Evolutionary conservation across 352 stramenopile genomes (phyloP).

Genomic region (Phytophthora ramorum): DNA sequence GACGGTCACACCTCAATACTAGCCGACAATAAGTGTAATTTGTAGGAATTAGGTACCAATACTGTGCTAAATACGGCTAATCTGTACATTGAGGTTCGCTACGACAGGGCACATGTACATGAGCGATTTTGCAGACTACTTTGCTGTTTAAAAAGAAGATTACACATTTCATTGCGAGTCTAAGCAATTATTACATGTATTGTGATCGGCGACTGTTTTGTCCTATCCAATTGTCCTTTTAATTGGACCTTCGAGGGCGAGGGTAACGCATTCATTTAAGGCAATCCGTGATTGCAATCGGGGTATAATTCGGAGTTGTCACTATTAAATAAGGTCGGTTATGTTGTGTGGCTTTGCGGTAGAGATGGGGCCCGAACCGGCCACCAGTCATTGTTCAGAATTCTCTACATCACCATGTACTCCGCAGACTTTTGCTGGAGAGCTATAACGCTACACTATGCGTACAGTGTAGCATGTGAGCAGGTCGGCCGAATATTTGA

Average conservation of each 20-base stretch:
- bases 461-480: slow-evolving; percentile 22
- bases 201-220: slow-evolving; percentile 6
- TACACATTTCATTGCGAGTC: too few relatives aligned
- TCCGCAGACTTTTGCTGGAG: slow-evolving; percentile 19
- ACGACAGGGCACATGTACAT: too few relatives aligned
- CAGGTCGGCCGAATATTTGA: slow-evolving; percentile 16
- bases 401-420: slow-evolving; percentile 7
- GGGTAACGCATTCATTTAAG: neutral
- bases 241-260: neutral
- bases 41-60: too few relatives aligned
- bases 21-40: too few relatives aligned
- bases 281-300: neutral
- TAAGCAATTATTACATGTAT: neutral
- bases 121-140: too few relatives aligned
- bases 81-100: too few relatives aligned
- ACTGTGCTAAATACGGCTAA: too few relatives aligned
- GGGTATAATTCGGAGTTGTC: neutral
- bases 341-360: neutral
- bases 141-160: too few relatives aligned
- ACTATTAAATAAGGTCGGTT: neutral
- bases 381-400: neutral
- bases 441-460: slow-evolving; percentile 27
- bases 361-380: neutral
- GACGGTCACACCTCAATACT: too few relatives aligned
- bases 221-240: neutral